These are phyloP conservation scores for Lenwebbia sp. DNA, from an alignment of 345 rosid species.

Conservation along the genomic window DNA sequence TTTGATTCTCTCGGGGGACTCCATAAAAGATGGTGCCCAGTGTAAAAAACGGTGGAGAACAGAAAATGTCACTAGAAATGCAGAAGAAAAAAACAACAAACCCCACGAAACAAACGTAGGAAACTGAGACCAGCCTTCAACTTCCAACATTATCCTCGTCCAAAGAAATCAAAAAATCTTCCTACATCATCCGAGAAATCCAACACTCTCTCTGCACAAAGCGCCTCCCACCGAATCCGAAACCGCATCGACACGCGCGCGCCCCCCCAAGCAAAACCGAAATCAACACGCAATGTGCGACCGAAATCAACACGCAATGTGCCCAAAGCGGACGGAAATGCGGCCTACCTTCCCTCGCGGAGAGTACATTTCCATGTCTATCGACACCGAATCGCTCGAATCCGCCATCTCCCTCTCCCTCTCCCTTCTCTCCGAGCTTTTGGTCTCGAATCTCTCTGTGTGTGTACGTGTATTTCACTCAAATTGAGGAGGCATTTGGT, in stretches of 20 bases:
- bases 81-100: background rate
- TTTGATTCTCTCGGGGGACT: background rate
- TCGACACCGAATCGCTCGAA: conserved; percentile 84
- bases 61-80: background rate
- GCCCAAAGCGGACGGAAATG: background rate
- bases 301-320: background rate
- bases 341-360: conserved; percentile 60
- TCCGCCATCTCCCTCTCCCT: conserved; percentile 38
- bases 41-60: background rate
- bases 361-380: conserved; percentile 68
- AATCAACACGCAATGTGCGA: too few relatives aligned
- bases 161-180: background rate
- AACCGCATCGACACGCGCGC: background rate
- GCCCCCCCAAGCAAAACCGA: too few relatives aligned
- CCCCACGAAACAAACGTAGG: background rate
- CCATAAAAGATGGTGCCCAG: background rate
- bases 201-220: too few relatives aligned
- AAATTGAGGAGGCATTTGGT: background rate
- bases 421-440: background rate
- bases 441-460: conserved; percentile 5
- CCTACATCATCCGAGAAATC: background rate
- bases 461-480: background rate
- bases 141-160: background rate
- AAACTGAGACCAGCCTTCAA: background rate
- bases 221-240: background rate